Evolutionary conservation across 257 asterid species (phyloP), one percentile per base, ranked within the genome.

Genomic region (Gentiana macrophylla): DNA sequence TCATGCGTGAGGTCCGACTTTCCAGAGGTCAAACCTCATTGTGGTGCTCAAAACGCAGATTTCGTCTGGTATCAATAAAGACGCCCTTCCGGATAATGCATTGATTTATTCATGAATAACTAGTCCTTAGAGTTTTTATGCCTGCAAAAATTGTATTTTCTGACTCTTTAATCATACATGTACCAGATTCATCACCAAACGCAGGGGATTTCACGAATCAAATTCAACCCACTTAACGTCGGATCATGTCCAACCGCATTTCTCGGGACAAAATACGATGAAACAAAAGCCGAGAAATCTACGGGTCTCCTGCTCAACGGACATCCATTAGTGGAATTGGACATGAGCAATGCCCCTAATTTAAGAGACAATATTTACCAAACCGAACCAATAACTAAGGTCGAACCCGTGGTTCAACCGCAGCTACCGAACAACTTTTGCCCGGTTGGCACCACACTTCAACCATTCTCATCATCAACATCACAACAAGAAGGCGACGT

Each of bases 281-380:
- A 78, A 65, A 78, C 62, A 55, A 86, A 77, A 67, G 72, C 60
- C 47, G 67, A 54, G 35, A 47, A 52, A 60, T 66, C 85, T 66
- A 76, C 77, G 2, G 67, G 70, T 64, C 71, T 68, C 62, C 80
- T 82, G 15, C 59, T 68, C 70, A 76, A 74, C 49, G 87, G 82
- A 55, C 87, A 83, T 65, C 83, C 74, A 64, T 61, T 75, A 64
- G 77, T 74, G 32, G 96, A 82, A 57, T 72, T 89, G 3, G 89
- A 78, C 56, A 67, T 71, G 12, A 72, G 81, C 75, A 77, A 78
- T 49, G 75, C 79, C 34, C 65, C 82, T 38, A 65, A 77, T 55
- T 67, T 82, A 66, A 79, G 77, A 64, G 86, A 82, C 60, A 67
- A 62, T 65, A 60, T 61, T 56, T 73, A 64, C 49, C 80, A 62